These are phyloP conservation scores for Penicillium chermesinum DNA, from an alignment of 495 filamentous ascomycete species.

Conservation along the genomic window DNA sequence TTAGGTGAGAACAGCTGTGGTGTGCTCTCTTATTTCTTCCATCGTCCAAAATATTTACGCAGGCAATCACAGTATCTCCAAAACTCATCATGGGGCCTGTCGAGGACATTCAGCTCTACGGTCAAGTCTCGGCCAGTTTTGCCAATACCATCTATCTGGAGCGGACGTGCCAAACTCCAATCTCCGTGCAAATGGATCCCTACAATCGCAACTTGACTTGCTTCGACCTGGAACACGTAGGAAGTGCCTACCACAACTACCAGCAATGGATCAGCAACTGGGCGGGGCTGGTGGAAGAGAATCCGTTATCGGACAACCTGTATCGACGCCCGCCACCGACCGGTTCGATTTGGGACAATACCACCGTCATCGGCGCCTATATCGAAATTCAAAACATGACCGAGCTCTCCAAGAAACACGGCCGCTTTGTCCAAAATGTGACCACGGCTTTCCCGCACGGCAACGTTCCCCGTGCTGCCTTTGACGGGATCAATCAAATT, in stretches of 20 bases:
- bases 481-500: constrained; percentile 55
- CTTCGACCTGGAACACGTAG: constrained; percentile 58
- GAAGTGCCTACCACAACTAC: constrained; percentile 54
- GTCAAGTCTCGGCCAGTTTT: constrained; percentile 53
- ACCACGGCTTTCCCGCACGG: constrained; percentile 70
- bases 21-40: too few species aligned
- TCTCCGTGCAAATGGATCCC: constrained; percentile 34
- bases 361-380: constrained; percentile 57
- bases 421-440: constrained; percentile 62
- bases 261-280: constrained; percentile 45
- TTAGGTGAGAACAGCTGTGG: too few species aligned
- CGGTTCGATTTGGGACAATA: constrained; percentile 60
- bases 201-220: constrained; percentile 46
- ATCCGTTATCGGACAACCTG: constrained; percentile 32
- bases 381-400: constrained; percentile 48
- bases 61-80: constrained; percentile 66
- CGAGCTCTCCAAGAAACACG: constrained; percentile 36
- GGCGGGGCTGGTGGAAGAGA: constrained; percentile 37
- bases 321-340: constrained; percentile 44
- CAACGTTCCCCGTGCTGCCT: constrained; percentile 57
- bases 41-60: too few species aligned
- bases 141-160: constrained; percentile 52
- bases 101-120: constrained; percentile 41
- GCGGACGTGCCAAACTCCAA: constrained; percentile 54
- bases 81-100: constrained; percentile 51